These are phyloP conservation scores for Phytophthora sojae DNA, from an alignment of 352 stramenopile species.

Conservation along the genomic window DNA sequence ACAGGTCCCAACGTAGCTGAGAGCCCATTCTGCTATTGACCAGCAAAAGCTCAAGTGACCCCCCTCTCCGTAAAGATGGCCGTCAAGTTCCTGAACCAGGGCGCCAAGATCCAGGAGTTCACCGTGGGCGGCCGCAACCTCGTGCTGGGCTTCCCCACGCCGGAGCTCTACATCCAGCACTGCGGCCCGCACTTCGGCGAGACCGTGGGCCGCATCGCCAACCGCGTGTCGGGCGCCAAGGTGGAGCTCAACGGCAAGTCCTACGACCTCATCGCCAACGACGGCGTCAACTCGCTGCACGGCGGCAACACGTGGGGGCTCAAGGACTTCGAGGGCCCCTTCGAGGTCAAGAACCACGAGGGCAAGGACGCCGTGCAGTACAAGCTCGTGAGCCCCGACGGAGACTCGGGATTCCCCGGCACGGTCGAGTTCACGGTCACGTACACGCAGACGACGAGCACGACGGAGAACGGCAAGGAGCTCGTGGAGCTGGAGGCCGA, in stretches of 20 bases:
- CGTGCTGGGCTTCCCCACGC: slow-evolving; percentile 38
- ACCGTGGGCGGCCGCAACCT: slow-evolving; percentile 36
- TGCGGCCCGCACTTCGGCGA: slow-evolving; percentile 35
- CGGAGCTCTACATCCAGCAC: slow-evolving; percentile 40
- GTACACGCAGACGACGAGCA: slow-evolving; percentile 33
- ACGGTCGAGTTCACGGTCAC: slow-evolving; percentile 31
- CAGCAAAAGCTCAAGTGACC: slow-evolving; percentile 13
- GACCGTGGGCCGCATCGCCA: slow-evolving; percentile 34
- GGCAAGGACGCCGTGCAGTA: slow-evolving; percentile 35
- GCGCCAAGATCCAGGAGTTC: slow-evolving; percentile 36
- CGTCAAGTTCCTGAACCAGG: slow-evolving; percentile 39
- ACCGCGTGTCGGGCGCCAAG: slow-evolving; percentile 34
- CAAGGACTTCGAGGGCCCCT: slow-evolving; percentile 29
- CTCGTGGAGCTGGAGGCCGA: slow-evolving; percentile 31
- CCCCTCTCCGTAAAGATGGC: slow-evolving; percentile 7
- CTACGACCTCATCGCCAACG: slow-evolving; percentile 39
- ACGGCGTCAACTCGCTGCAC: slow-evolving; percentile 37
- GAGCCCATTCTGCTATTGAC: slow-evolving; percentile 26
- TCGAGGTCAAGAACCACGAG: slow-evolving; percentile 25
- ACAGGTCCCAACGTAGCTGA: background rate
- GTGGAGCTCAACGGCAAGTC: slow-evolving; percentile 36
- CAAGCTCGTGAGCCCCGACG: slow-evolving; percentile 33
- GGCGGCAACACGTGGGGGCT: slow-evolving; percentile 39
- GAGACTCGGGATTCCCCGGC: slow-evolving; percentile 38
- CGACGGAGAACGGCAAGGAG: slow-evolving; percentile 37